A percentile compares a stretch with the other conserved stretches of the same genome.
Conservation (phyloP, 176 grass and related monocot genomes). For the Triticum timopheevii region DNA sequence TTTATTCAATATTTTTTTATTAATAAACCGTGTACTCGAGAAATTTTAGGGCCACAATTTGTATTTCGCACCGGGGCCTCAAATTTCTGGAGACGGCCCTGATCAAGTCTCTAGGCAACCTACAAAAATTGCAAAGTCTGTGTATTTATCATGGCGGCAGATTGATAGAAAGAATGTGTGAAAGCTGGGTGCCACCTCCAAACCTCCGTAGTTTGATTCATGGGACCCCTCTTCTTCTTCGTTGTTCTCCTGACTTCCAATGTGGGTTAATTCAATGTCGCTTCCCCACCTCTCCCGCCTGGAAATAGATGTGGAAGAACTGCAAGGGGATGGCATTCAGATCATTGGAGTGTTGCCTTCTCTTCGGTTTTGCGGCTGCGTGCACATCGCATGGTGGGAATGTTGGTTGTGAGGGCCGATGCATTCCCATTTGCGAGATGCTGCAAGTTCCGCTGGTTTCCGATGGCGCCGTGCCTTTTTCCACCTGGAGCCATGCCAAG, state of each 20-base stretch:
- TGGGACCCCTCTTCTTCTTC: accelerated
- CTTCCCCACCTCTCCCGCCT: not conserved
- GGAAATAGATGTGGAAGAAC: not conserved
- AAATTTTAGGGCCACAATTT: too few relatives aligned
- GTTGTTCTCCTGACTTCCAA: not conserved
- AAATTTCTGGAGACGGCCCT: too few relatives aligned
- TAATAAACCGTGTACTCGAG: too few relatives aligned
- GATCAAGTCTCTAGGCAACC: not conserved
- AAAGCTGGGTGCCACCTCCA: not conserved
- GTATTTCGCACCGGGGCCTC: too few relatives aligned
- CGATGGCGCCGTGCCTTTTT: too few relatives aligned
- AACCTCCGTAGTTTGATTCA: not conserved
- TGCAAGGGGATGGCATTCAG: not conserved
- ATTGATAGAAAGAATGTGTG: not conserved
- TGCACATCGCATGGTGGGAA: too few relatives aligned
- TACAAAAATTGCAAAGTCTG: not conserved
- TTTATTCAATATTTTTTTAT: too few relatives aligned
- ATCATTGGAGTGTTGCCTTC: not conserved
- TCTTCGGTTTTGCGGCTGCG: too few relatives aligned
- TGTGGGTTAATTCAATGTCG: not conserved
- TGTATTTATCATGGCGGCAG: accelerated
- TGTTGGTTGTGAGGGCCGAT: too few relatives aligned
- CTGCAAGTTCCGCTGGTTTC: too few relatives aligned
- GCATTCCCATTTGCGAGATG: too few relatives aligned
- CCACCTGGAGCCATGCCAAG: too few relatives aligned